These are phyloP conservation scores for Hypoxylon lenormandii DNA, from an alignment of 495 filamentous ascomycete genomes.

Conservation along the genomic window DNA sequence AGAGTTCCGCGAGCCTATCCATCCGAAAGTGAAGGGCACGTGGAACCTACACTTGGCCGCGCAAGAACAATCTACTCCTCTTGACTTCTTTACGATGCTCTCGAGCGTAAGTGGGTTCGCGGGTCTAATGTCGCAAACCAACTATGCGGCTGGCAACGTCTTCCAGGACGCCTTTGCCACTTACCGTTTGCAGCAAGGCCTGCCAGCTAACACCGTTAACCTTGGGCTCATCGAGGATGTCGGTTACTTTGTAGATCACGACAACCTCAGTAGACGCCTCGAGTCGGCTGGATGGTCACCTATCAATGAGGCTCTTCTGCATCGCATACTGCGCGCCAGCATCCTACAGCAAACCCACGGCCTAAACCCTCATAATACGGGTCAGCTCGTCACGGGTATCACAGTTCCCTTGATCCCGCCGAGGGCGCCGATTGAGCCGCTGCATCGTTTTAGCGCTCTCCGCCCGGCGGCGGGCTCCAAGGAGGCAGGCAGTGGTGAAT, in stretches of 20 bases:
- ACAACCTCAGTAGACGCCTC: conserved; percentile 4
- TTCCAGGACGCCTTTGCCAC: conserved; percentile 66
- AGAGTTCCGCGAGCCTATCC: conserved; percentile 59
- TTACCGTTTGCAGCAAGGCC: conserved; percentile 55
- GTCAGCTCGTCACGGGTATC: conserved; percentile 1
- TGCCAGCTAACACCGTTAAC: conserved; percentile 62
- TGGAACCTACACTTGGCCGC: conserved; percentile 66
- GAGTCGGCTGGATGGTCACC: conserved; percentile 4
- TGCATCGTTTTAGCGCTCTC: conserved; percentile 7
- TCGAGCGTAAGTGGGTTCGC: conserved; percentile 67
- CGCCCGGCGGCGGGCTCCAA: conserved; percentile 1
- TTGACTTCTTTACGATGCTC: conserved; percentile 74
- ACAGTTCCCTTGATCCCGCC: neutral
- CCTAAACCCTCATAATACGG: neutral
- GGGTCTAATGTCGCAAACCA: conserved; percentile 68
- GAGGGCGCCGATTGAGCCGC: neutral
- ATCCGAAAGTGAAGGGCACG: conserved; percentile 64
- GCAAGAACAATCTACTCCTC: conserved; percentile 52
- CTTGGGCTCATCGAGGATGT: conserved; percentile 65
- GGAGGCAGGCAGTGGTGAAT: neutral
- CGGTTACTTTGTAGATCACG: conserved; percentile 54
- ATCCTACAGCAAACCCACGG: conserved; percentile 1
- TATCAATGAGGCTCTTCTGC: conserved; percentile 4
- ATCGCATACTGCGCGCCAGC: conserved; percentile 3
- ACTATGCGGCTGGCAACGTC: conserved; percentile 71